These are phyloP conservation scores for Amanita phalloides DNA, from an alignment of 768 basidiomycete genomes.

Conservation along the genomic window DNA sequence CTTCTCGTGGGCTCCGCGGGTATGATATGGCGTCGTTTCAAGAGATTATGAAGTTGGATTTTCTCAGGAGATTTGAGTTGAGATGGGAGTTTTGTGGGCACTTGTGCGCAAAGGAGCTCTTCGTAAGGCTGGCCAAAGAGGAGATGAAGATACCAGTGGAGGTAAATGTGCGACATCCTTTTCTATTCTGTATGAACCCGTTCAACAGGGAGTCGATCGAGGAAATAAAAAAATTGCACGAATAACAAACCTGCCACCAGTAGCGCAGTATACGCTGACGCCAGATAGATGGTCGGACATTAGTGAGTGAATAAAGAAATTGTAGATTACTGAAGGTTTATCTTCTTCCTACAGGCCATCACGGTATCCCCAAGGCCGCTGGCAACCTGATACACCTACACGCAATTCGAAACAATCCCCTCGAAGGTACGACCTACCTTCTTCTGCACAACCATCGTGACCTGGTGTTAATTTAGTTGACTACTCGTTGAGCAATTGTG, in stretches of 20 bases:
- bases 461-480: neutral
- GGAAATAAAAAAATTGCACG: neutral
- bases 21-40: conserved; percentile 9
- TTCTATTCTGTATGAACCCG: neutral
- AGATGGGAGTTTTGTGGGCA: conserved; percentile 15
- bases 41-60: conserved; percentile 9
- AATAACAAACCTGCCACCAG: neutral
- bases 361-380: neutral
- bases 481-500: neutral
- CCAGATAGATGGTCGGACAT: neutral
- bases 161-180: conserved; percentile 5
- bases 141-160: conserved; percentile 15
- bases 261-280: neutral
- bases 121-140: conserved; percentile 14
- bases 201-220: neutral
- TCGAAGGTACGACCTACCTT: neutral
- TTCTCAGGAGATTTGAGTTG: conserved; percentile 13
- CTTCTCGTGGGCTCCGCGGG: neutral
- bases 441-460: neutral
- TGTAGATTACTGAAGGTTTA: neutral
- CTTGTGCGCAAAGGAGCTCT: conserved; percentile 10
- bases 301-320: neutral
- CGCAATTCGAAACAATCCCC: neutral
- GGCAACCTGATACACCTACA: neutral
- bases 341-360: neutral